phyloP scores from a whole-genome alignment of 176 grass and related monocot species.

The Pontederia crassipes region DNA sequence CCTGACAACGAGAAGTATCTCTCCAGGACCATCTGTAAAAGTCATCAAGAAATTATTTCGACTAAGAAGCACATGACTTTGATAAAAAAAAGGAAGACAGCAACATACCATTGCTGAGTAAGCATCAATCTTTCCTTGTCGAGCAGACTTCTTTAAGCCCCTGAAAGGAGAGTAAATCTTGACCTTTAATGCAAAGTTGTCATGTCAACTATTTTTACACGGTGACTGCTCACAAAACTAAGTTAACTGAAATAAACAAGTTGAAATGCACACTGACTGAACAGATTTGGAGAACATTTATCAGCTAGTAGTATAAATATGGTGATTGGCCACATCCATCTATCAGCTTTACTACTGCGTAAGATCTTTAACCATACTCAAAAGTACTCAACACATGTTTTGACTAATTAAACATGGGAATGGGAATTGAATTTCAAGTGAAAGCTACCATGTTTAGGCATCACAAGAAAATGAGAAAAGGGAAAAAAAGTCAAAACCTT shows the following conservation, averaged over 20 bases:
- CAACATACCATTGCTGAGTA: conserved; percentile 68
- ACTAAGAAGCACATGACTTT: neutral
- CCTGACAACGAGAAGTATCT: conserved; percentile 65
- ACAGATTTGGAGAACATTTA: too few relatives aligned
- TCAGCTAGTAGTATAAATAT: too few relatives aligned
- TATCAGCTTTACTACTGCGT: too few relatives aligned
- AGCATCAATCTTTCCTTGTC: conserved; percentile 57
- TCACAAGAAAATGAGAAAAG: neutral
- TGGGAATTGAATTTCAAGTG: too few relatives aligned
- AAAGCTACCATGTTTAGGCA: too few relatives aligned
- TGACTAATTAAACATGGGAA: too few relatives aligned
- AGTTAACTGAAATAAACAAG: neutral
- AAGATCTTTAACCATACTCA: too few relatives aligned
- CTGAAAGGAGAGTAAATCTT: conserved; percentile 27
- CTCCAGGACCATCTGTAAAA: conserved; percentile 61
- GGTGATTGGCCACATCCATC: too few relatives aligned
- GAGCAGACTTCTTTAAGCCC: conserved; percentile 45
- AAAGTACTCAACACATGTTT: too few relatives aligned
- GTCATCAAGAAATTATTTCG: neutral
- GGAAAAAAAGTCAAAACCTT: neutral
- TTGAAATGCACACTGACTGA: neutral
- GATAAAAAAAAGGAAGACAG: neutral
- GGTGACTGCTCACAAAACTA: too few relatives aligned
- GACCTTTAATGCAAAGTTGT: neutral
- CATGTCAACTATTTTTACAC: too few relatives aligned